Evolutionary conservation across 768 basidiomycete species (phyloP).

Genomic region (Leucosporidium yakuticum): DNA sequence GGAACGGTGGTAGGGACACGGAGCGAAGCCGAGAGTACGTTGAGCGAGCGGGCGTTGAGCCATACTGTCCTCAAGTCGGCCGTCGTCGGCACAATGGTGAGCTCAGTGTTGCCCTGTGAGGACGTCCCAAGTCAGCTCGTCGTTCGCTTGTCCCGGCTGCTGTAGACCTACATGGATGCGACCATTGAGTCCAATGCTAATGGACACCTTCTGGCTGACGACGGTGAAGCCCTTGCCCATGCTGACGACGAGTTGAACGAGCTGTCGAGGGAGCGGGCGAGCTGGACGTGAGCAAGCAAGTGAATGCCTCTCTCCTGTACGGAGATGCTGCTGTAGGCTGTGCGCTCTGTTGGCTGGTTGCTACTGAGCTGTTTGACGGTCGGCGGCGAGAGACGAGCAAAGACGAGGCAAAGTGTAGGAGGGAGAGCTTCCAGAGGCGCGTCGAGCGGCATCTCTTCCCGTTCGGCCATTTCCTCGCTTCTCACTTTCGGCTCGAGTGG

Average conservation of each 20-base stretch:
- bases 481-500: too few species aligned
- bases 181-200: constrained; percentile 89
- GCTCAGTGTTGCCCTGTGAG: constrained; percentile 80
- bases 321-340: too few species aligned
- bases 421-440: too few species aligned
- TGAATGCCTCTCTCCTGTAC: neutral
- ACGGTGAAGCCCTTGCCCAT: constrained; percentile 37
- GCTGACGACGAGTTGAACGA: neutral
- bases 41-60: constrained; percentile 71
- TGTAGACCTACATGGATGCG: constrained; percentile 62
- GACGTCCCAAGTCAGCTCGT: neutral
- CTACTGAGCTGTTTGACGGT: too few species aligned
- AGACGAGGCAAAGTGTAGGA: too few species aligned
- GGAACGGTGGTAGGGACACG: constrained; percentile 51
- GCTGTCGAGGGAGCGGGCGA: neutral
- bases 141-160: neutral
- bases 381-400: too few species aligned
- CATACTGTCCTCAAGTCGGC: constrained; percentile 74
- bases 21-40: constrained; percentile 24
- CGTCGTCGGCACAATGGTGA: constrained; percentile 75
- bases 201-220: constrained; percentile 76
- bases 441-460: too few species aligned
- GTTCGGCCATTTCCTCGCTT: too few species aligned
- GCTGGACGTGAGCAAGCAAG: neutral
- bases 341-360: too few species aligned